Evolutionary conservation across 495 filamentous ascomycete species (phyloP).

Genomic region (Aspergillus bridgeri): DNA sequence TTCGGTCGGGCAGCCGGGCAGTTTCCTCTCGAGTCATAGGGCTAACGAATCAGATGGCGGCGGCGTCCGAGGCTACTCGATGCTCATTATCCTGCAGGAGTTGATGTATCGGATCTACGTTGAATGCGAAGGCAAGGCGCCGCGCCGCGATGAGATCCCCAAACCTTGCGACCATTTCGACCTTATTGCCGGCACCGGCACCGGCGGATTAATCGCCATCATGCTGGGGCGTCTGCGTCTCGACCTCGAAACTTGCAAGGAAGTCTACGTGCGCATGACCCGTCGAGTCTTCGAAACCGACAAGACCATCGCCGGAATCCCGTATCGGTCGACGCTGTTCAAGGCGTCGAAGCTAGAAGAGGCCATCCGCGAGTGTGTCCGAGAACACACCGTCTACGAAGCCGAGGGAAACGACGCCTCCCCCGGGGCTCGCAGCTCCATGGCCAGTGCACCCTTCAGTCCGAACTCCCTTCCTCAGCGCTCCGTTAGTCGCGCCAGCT

Average conservation of each 20-base stretch:
- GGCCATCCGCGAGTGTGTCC: slow-evolving; percentile 84
- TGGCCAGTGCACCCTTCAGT: slow-evolving; percentile 37
- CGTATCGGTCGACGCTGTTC: slow-evolving; percentile 88
- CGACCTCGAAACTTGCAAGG: slow-evolving; percentile 92
- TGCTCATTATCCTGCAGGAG: slow-evolving; percentile 92
- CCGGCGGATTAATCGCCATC: slow-evolving; percentile 90
- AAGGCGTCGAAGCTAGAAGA: slow-evolving; percentile 95
- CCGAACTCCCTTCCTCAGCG: slow-evolving; percentile 39
- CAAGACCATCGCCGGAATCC: slow-evolving; percentile 93
- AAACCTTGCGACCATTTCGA: slow-evolving; percentile 99
- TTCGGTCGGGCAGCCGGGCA: too few relatives aligned
- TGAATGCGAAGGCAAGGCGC: slow-evolving; percentile 76
- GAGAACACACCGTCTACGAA: slow-evolving; percentile 78
- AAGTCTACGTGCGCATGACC: slow-evolving; percentile 92
- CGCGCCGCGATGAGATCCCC: slow-evolving; percentile 81
- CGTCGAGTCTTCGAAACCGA: slow-evolving; percentile 94
- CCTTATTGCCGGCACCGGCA: slow-evolving; percentile 90
- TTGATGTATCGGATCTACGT: slow-evolving; percentile 93
- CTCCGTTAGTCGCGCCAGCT: slow-evolving; percentile 43
- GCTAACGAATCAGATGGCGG: slow-evolving; percentile 69
- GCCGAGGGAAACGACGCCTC: slow-evolving; percentile 70
- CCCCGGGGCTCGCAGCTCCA: slow-evolving; percentile 29
- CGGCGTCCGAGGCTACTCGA: slow-evolving; percentile 94
- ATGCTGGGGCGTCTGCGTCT: slow-evolving; percentile 93
- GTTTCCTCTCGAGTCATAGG: background rate